phyloP scores from a whole-genome alignment of 2,329 filamentous ascomycete species.

The Penicillium griseofulvum region DNA sequence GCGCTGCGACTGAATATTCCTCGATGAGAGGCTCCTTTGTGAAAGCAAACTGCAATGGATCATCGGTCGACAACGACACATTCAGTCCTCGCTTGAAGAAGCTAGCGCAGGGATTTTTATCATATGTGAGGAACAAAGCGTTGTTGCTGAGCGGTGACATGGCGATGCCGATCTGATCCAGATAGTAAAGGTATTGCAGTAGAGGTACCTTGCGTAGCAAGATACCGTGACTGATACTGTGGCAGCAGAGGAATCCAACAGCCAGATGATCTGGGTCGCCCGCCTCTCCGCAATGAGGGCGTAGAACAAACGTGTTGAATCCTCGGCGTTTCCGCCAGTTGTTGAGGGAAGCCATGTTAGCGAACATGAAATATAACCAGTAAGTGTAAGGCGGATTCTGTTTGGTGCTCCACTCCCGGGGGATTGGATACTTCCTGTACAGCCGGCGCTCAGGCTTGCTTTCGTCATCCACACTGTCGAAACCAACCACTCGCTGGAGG shows the following conservation, averaged over 20 bases:
- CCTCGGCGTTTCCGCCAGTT: slow-evolving; percentile 84
- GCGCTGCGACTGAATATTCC: slow-evolving; percentile 94
- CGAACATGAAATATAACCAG: slow-evolving; percentile 97
- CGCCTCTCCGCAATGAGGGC: slow-evolving; percentile 94
- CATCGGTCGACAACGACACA: slow-evolving; percentile 92
- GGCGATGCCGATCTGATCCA: slow-evolving; percentile 96
- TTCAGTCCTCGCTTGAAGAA: slow-evolving; percentile 96
- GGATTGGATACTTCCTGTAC: slow-evolving; percentile 93
- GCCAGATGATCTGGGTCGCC: slow-evolving; percentile 96
- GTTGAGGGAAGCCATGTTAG: slow-evolving; percentile 91
- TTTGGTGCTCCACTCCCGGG: slow-evolving; percentile 81
- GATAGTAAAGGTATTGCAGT: slow-evolving; percentile 94
- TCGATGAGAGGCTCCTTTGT: slow-evolving; percentile 98
- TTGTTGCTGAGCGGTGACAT: slow-evolving; percentile 99
- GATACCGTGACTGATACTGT: slow-evolving; percentile 95
- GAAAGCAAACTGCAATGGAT: slow-evolving; percentile 95
- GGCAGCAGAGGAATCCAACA: slow-evolving; percentile 84
- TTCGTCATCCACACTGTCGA: slow-evolving; percentile 97
- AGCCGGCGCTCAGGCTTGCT: slow-evolving; percentile 92
- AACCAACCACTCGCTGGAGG: slow-evolving; percentile 89
- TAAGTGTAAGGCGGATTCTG: slow-evolving; percentile 99
- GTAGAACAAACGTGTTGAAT: slow-evolving; percentile 91
- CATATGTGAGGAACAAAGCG: slow-evolving; percentile 91
- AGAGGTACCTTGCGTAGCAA: slow-evolving; percentile 90
- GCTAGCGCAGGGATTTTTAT: slow-evolving; percentile 91